phyloP scores from a whole-genome alignment of 768 basidiomycete species.

The Chalciporus piperatus region DNA sequence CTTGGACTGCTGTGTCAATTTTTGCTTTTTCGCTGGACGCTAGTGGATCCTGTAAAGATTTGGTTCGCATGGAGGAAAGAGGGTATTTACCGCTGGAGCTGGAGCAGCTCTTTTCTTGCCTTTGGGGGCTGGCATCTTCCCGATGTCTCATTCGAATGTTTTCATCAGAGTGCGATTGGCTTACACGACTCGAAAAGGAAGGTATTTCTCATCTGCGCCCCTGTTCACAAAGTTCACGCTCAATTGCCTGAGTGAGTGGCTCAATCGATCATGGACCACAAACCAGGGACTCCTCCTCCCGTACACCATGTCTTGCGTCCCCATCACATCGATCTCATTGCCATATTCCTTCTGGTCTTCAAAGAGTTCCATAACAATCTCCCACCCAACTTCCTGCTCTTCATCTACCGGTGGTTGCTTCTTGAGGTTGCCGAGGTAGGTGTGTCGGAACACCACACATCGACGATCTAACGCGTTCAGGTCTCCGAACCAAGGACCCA shows the following conservation, averaged over 20 bases:
- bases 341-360: constrained; percentile 59
- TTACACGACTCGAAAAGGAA: constrained; percentile 17
- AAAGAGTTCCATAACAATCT: constrained; percentile 56
- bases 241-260: no score
- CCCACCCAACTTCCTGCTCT: constrained; percentile 55
- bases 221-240: not conserved
- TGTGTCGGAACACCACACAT: not conserved
- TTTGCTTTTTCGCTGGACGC: constrained; percentile 60
- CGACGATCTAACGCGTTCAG: constrained; percentile 35
- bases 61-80: not conserved
- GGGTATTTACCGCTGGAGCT: constrained; percentile 25
- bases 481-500: constrained; percentile 62
- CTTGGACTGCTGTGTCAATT: constrained; percentile 36
- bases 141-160: not conserved
- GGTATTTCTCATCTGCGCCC: constrained; percentile 13
- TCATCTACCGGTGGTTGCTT: constrained; percentile 64
- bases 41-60: constrained; percentile 15
- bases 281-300: constrained; percentile 51
- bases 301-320: constrained; percentile 68
- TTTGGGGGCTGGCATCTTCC: constrained; percentile 29
- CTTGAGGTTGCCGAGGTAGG: constrained; percentile 69
- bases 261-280: constrained; percentile 29
- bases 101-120: constrained; percentile 35
- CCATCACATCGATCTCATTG: constrained; percentile 71
- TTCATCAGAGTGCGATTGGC: not conserved